Percentiles rank a stretch among this genome's conserved stretches.
Conservation (phyloP, 2,329 filamentous ascomycete genomes). For the Cadophora gregata region DNA sequence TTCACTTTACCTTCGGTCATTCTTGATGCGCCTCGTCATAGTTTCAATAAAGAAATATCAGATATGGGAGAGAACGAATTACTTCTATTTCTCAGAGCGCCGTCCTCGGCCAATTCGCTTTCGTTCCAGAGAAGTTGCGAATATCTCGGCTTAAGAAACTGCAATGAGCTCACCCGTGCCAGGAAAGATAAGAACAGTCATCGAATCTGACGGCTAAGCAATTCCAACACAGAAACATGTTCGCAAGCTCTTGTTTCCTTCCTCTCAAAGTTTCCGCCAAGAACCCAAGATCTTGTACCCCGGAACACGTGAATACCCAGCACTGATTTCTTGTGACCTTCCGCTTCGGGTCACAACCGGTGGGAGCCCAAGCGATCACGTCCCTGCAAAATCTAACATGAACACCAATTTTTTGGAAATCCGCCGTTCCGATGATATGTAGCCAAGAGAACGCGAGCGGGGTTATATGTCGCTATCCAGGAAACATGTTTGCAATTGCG, state of each 20-base stretch:
- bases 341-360: background rate
- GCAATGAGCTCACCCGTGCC: background rate
- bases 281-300: background rate
- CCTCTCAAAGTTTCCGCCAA: conserved; percentile 15
- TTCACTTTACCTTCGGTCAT: too few relatives aligned
- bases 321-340: conserved; percentile 11
- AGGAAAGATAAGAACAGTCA: background rate
- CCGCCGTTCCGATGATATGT: background rate
- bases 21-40: too few relatives aligned
- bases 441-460: conserved; percentile 12
- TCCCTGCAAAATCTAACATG: background rate
- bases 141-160: background rate
- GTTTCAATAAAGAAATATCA: too few relatives aligned
- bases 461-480: background rate
- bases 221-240: background rate
- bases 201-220: background rate
- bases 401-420: background rate
- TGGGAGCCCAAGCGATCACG: background rate
- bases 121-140: background rate
- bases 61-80: too few relatives aligned
- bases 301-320: conserved; percentile 15
- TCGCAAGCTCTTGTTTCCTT: conserved; percentile 15
- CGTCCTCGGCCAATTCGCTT: too few relatives aligned
- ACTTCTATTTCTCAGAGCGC: too few relatives aligned
- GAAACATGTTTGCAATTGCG: background rate